phyloP scores from a whole-genome alignment of 495 filamentous ascomycete genomes.

The Aspergillus affinis region DNA sequence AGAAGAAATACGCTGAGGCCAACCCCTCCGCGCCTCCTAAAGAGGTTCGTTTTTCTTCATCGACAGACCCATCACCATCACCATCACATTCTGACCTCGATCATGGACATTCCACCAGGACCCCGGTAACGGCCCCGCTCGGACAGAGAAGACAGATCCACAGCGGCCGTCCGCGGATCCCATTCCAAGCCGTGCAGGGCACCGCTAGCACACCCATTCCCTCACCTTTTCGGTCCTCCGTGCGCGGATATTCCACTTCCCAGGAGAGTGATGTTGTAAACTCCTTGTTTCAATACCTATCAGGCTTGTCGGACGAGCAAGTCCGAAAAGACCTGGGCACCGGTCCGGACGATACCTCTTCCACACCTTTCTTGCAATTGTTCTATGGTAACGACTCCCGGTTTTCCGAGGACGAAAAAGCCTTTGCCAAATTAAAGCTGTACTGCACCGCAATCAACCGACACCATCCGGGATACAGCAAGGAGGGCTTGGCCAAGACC shows the following conservation, averaged over 20 bases:
- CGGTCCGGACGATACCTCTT: conserved; percentile 34
- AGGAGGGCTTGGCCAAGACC: conserved; percentile 26
- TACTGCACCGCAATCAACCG: conserved; percentile 35
- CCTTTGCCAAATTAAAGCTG: conserved; percentile 34
- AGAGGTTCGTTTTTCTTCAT: conserved; percentile 27
- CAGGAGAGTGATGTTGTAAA: conserved; percentile 14
- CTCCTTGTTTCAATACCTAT: conserved; percentile 38
- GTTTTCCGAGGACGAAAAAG: conserved; percentile 31
- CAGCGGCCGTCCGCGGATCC: conserved; percentile 2
- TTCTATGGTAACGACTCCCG: conserved; percentile 39
- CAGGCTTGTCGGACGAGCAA: conserved; percentile 27
- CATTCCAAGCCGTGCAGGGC: neutral
- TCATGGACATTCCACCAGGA: conserved; percentile 10
- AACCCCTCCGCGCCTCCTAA: conserved; percentile 21
- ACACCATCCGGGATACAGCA: conserved; percentile 40
- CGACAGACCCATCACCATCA: conserved; percentile 17
- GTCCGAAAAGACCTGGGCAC: conserved; percentile 39
- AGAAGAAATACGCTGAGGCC: conserved; percentile 21
- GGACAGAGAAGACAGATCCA: conserved; percentile 21
- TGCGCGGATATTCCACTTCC: no score
- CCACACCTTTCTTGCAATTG: conserved; percentile 50
- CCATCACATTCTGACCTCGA: neutral
- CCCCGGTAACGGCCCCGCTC: conserved; percentile 12
- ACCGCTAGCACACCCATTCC: neutral
- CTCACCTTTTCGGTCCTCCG: neutral